Conservation (phyloP, 2,329 filamentous ascomycete species). For the Knufia fluminis region DNA sequence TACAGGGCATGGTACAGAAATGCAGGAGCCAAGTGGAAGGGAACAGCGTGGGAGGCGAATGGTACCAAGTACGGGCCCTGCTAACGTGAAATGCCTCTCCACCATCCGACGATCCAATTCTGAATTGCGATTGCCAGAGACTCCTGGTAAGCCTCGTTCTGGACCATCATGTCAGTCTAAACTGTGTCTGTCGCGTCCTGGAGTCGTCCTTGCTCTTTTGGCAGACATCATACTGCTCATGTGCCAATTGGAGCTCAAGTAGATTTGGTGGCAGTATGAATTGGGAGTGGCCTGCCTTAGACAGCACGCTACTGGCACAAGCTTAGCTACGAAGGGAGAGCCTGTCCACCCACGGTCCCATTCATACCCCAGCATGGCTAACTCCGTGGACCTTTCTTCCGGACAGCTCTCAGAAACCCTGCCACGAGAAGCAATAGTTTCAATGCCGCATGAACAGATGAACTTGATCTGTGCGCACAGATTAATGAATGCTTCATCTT, state of each 20-base stretch:
- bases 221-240: background rate
- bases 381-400: background rate
- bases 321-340: constrained; percentile 4
- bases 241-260: constrained; percentile 5
- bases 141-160: background rate
- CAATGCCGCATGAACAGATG: background rate
- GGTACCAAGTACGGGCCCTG: constrained; percentile 5
- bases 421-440: background rate
- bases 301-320: background rate
- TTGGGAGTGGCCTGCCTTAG: background rate
- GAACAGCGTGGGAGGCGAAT: constrained; percentile 2
- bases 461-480: background rate
- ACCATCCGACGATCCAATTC: constrained; percentile 3
- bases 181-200: background rate
- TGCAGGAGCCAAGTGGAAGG: background rate
- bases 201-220: background rate
- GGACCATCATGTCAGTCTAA: background rate
- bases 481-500: background rate
- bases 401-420: background rate
- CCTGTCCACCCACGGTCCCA: background rate
- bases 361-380: background rate
- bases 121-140: background rate
- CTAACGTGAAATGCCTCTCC: constrained; percentile 1
- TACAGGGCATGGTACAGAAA: background rate
- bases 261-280: constrained; percentile 4